Percentiles rank a stretch among this genome's conserved stretches.
phyloP scores from a whole-genome alignment of 2,329 filamentous ascomycete genomes.

The Acephala macrosclerotiorum region DNA sequence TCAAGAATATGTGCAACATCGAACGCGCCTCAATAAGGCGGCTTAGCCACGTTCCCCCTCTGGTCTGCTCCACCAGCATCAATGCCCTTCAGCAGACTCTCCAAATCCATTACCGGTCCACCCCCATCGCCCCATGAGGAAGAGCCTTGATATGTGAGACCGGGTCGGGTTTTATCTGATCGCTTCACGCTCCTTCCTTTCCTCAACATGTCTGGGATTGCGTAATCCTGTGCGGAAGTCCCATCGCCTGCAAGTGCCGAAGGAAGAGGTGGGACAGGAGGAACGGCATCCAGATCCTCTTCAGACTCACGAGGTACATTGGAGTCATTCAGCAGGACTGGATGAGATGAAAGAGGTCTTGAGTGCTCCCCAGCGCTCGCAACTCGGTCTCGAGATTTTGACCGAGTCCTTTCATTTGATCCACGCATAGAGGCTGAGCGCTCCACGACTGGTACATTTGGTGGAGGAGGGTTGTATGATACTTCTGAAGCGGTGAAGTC shows the following conservation, averaged over 20 bases:
- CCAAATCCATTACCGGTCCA: slow-evolving; percentile 35
- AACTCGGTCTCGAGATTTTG: slow-evolving; percentile 42
- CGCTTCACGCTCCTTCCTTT: slow-evolving; percentile 36
- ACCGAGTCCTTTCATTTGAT: slow-evolving; percentile 36
- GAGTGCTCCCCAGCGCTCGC: slow-evolving; percentile 32
- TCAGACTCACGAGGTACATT: slow-evolving; percentile 28
- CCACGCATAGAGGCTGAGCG: slow-evolving; percentile 39
- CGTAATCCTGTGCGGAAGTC: slow-evolving; percentile 36
- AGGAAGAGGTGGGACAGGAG: slow-evolving; percentile 43
- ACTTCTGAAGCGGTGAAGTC: slow-evolving; percentile 72
- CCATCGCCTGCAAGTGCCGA: slow-evolving; percentile 33
- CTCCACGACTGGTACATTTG: slow-evolving; percentile 33
- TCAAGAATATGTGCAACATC: slow-evolving; percentile 6
- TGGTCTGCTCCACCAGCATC: slow-evolving; percentile 34
- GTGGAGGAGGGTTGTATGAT: slow-evolving; percentile 57
- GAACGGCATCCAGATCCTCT: slow-evolving; percentile 37
- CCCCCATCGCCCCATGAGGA: slow-evolving; percentile 36
- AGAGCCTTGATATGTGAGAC: slow-evolving; percentile 29
- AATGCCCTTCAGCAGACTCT: slow-evolving; percentile 43
- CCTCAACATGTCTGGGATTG: slow-evolving; percentile 26
- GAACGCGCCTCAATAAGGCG: slow-evolving; percentile 41
- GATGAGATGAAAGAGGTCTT: slow-evolving; percentile 37
- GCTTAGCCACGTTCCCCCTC: slow-evolving; percentile 38
- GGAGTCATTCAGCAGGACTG: slow-evolving; percentile 25
- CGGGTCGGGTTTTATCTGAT: slow-evolving; percentile 29